Evolutionary conservation across 2,329 filamentous ascomycete genomes (phyloP).

Genomic region (Apiospora rasikravindrae): DNA sequence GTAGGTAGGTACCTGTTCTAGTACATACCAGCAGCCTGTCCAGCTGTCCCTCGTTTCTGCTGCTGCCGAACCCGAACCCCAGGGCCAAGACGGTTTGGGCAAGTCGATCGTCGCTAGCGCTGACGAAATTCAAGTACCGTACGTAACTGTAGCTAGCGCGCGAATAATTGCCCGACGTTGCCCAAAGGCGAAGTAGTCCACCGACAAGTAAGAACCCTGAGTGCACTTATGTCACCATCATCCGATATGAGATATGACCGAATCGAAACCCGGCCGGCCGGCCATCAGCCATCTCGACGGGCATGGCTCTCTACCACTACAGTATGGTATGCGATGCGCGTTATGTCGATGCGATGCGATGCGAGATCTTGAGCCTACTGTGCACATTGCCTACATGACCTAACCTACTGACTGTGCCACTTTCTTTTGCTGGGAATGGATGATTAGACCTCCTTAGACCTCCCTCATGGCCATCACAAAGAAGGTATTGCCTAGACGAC

Average conservation of each 20-base stretch:
- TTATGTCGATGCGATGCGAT: neutral
- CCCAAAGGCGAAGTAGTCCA: neutral
- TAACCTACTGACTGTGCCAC: neutral
- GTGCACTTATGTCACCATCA: slow-evolving; percentile 12
- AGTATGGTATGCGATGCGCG: neutral
- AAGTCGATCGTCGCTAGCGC: neutral
- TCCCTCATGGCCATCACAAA: neutral
- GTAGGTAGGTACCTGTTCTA: no score
- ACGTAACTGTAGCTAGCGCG: neutral
- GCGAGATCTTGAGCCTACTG: neutral
- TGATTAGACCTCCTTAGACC: no score
- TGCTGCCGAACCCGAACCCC: neutral
- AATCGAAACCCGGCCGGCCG: slow-evolving; percentile 4
- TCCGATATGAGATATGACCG: neutral
- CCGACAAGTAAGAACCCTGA: neutral
- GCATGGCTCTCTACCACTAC: neutral
- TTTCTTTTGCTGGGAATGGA: neutral
- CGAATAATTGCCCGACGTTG: slow-evolving; percentile 5
- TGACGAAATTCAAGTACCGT: neutral
- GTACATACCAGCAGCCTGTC: no score
- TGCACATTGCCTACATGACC: neutral
- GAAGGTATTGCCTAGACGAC: neutral
- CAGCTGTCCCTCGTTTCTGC: neutral
- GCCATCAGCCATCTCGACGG: slow-evolving; percentile 4
- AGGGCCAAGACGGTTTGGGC: slow-evolving; percentile 5